Evolutionary conservation across 805 yeast genomes (phyloP), one percentile per base, ranked within the genome.

Genomic region (Candida schatavii): DNA sequence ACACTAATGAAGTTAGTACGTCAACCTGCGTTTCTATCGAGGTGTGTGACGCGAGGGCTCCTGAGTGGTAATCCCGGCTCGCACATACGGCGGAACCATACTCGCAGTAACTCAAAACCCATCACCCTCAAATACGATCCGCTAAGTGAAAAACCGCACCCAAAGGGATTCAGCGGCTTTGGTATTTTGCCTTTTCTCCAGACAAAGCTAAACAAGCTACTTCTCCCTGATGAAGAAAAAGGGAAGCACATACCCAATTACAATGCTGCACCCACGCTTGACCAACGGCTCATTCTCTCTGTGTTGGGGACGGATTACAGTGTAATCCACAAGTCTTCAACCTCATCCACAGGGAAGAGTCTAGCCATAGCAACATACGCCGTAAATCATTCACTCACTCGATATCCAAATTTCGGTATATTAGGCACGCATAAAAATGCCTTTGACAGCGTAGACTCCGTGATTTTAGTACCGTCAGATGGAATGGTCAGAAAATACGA

Each of bases 391-490:
- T 25, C 57, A 0, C 42, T 61, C 20, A 40, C 52, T 0, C 43
- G 55, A 23, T 42, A 49, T 1, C 62, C 62, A 4, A 46, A 46
- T 15, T 51, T 49, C 28, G 50, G 50, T 9, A 10, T 40, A 3
- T 41, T 50, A 22, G 39, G 44, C 22, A 37, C 34, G 14, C 32
- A 34, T 3, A 35, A 45, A 2, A 42, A 43, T 2, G 21, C 28
- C 4, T n/a, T 18, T n/a, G 28, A 35, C 14, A 23, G 37, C 17
- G 35, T 50, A 1, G 57, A 59, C 19, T 42, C 55, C 17, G 25
- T 60, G 2, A 48, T 61, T 21, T 26, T 61, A 5, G 64, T 54
- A 4, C 66, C 66, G 4, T 55, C 60, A 6, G 52, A 51, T 34
- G 48, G 41, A 3, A 17, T 54, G 20, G 50, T 61, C 3, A 44